Conservation (phyloP, 2,329 filamentous ascomycete genomes). For the Paramyrothecium sp. region DNA sequence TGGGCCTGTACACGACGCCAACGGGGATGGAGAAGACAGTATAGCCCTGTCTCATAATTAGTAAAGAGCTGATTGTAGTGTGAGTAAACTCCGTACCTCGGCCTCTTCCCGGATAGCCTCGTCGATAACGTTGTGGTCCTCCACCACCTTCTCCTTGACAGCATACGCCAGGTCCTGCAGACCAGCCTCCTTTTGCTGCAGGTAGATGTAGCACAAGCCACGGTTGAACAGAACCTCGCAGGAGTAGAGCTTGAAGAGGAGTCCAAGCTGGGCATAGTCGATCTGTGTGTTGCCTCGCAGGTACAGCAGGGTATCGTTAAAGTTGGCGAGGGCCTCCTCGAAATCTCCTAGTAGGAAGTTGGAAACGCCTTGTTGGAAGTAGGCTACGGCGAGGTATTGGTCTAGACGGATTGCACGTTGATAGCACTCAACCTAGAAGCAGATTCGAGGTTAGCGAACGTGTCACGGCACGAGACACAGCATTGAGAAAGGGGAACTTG, state of each 20-base stretch:
- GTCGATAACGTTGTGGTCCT: constrained; percentile 96
- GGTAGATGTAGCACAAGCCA: constrained; percentile 94
- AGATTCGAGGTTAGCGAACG: not conserved
- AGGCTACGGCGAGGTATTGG: constrained; percentile 93
- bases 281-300: constrained; percentile 95
- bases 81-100: constrained; percentile 58
- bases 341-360: constrained; percentile 98
- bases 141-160: constrained; percentile 92
- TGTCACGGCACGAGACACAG: not conserved
- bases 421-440: constrained; percentile 83
- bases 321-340: constrained; percentile 94
- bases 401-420: constrained; percentile 88
- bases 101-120: constrained; percentile 93
- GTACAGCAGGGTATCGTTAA: constrained; percentile 96
- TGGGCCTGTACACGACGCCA: constrained; percentile 90
- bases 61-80: too few species aligned
- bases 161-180: constrained; percentile 90
- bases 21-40: constrained; percentile 98
- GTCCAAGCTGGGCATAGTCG: constrained; percentile 92
- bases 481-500: constrained; percentile 45
- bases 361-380: constrained; percentile 97
- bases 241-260: constrained; percentile 95
- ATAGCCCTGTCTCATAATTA: constrained; percentile 65
- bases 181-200: constrained; percentile 86
- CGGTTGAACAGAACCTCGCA: constrained; percentile 98